Conservation (phyloP, 768 basidiomycete species). For the Mycena filopes region DNA sequence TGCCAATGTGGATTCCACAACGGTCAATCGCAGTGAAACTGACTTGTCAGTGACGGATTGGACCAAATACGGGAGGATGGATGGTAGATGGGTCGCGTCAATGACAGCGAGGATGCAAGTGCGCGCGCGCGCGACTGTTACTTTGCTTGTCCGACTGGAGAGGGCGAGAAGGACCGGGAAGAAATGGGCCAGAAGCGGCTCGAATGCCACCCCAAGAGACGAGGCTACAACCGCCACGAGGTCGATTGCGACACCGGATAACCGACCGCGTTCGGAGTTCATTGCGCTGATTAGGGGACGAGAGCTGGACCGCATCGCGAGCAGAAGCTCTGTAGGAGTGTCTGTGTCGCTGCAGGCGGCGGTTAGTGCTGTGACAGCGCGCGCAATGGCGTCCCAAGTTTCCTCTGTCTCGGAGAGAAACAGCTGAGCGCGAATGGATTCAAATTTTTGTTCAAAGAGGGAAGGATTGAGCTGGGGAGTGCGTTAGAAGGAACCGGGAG, state of each 20-base stretch:
- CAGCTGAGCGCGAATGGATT: slow-evolving; percentile 51
- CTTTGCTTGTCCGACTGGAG: slow-evolving; percentile 82
- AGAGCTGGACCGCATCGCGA: slow-evolving; percentile 60
- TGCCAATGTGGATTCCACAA: slow-evolving; percentile 72
- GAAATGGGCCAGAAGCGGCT: slow-evolving; percentile 72
- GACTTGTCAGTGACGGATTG: slow-evolving; percentile 77
- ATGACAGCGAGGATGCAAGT: slow-evolving; percentile 69
- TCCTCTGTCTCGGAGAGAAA: slow-evolving; percentile 77
- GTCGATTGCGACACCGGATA: slow-evolving; percentile 76
- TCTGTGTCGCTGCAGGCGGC: slow-evolving; percentile 63
- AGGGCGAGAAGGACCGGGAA: slow-evolving; percentile 74
- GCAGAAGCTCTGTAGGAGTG: slow-evolving; percentile 60
- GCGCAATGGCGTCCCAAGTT: slow-evolving; percentile 77
- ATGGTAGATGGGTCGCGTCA: slow-evolving; percentile 72
- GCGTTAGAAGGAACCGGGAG: too few species aligned
- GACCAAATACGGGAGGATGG: slow-evolving; percentile 69
- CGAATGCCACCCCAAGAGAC: slow-evolving; percentile 70
- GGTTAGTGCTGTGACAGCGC: slow-evolving; percentile 58
- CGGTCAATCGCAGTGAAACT: slow-evolving; percentile 66
- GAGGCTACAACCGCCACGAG: slow-evolving; percentile 64
- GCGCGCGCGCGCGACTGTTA: slow-evolving; percentile 74
- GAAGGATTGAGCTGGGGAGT: slow-evolving; percentile 26
- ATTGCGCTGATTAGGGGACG: slow-evolving; percentile 67
- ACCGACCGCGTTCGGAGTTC: slow-evolving; percentile 77
- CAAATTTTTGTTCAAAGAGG: slow-evolving; percentile 51